Evolutionary conservation across 495 filamentous ascomycete species (phyloP), one percentile per base, ranked within the genome.

Genomic region (Tuber borchii): DNA sequence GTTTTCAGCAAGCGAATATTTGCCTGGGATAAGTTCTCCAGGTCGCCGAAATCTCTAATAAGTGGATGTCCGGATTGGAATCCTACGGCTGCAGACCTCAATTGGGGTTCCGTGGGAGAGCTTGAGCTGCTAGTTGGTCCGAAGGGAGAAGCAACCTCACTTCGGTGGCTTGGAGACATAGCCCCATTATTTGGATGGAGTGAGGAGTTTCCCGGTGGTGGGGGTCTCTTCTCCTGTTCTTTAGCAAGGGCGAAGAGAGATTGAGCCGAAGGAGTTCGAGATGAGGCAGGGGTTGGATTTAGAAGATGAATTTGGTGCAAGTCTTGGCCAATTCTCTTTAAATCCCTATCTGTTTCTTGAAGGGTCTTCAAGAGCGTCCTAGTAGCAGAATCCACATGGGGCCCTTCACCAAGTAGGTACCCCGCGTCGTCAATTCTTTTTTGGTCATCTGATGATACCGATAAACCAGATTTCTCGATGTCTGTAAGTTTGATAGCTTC

Each of bases 1-100:
- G 77, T 80, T 71, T 80, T 71, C 48, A 80, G 78, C 3, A 80
- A 71, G 19, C 78, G 78, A 72, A 80, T 71, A 71, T 80, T 80
- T 31, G 78, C 78, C n/a, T 76, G 73, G 8, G 74, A 79, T 6
- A 80, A 31, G 43, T 80, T 79, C 31, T 65, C 77, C 20, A 80
- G 40, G 48, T 80, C 78, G 12, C 77, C 77, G 68, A 80, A 48
- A 68, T 80, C 78, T 17, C 65, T 73, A 40, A 80, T 77, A 70
- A 80, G 78, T 5, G 78, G 78, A 40, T 80, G 78, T 4, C 77
- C 77, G 17, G 78, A 80, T 20, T 80, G 72, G 31, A 79, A 79
- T 7, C 44, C 73, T 7, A 42, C 39, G 31, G 69, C 46, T 71
- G 45, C 75, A 46, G 71, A 1, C 4, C 71, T 70, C 17, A 69